These are phyloP conservation scores for Kazachstania martiniae DNA, from an alignment of 805 yeast species.

Conservation along the genomic window DNA sequence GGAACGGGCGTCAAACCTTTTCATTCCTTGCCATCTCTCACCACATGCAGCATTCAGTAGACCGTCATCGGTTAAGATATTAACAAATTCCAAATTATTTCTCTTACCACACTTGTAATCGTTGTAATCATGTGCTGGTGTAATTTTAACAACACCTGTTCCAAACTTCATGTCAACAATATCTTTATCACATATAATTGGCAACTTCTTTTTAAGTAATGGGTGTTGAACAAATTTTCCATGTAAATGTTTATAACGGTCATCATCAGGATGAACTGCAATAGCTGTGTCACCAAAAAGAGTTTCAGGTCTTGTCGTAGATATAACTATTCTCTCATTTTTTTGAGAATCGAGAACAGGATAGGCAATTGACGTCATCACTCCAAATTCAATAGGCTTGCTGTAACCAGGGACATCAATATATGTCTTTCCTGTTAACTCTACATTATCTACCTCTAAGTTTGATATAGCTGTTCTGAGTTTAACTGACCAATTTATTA, in stretches of 20 bases:
- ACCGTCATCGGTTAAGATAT: slow-evolving; percentile 89
- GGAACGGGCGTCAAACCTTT: slow-evolving; percentile 86
- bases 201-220: slow-evolving; percentile 67
- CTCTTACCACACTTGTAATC: slow-evolving; percentile 94
- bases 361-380: slow-evolving; percentile 83
- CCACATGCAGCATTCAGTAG: slow-evolving; percentile 82
- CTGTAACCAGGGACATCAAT: slow-evolving; percentile 82
- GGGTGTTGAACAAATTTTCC: slow-evolving; percentile 89
- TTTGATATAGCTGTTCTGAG: slow-evolving; percentile 90
- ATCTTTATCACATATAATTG: slow-evolving; percentile 77
- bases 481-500: slow-evolving; percentile 92
- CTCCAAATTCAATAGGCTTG: slow-evolving; percentile 87
- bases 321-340: slow-evolving; percentile 78
- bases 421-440: slow-evolving; percentile 65
- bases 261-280: slow-evolving; percentile 92
- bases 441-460: slow-evolving; percentile 88
- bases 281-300: slow-evolving; percentile 95
- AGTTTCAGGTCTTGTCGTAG: slow-evolving; percentile 98
- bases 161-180: slow-evolving; percentile 98
- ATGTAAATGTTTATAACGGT: slow-evolving; percentile 84
- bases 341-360: slow-evolving; percentile 53
- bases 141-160: slow-evolving; percentile 98
- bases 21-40: slow-evolving; percentile 68
- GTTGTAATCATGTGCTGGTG: slow-evolving; percentile 95
- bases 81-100: slow-evolving; percentile 72